These are phyloP conservation scores for Phytophthora cryptogea DNA, from an alignment of 352 stramenopile genomes.

Conservation along the genomic window DNA sequence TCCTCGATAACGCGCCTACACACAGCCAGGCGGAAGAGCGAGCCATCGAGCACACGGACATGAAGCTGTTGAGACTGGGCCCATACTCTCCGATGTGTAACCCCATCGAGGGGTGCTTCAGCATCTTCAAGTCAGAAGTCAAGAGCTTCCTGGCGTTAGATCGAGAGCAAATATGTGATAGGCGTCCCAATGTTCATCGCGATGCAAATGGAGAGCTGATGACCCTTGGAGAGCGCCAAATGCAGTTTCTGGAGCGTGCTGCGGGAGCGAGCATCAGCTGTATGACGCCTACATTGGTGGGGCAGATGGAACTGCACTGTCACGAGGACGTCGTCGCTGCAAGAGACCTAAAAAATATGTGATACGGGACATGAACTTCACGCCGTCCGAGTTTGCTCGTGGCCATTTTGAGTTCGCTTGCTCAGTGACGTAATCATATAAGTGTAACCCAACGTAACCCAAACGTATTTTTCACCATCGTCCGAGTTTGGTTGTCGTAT, in stretches of 20 bases:
- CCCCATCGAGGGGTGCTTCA: neutral
- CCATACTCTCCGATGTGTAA: neutral
- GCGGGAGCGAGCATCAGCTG: neutral
- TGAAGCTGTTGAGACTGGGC: neutral
- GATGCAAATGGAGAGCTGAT: too few species aligned
- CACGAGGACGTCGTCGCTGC: neutral
- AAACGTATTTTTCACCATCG: neutral
- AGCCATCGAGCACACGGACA: neutral
- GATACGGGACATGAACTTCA: neutral
- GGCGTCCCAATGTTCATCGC: neutral
- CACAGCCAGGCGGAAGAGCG: neutral
- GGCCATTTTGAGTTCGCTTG: neutral
- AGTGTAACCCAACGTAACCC: neutral
- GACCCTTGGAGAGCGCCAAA: conserved; percentile 1
- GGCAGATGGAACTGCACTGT: neutral
- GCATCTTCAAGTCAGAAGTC: neutral
- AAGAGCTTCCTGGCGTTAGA: neutral
- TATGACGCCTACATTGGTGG: neutral
- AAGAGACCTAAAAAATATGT: neutral
- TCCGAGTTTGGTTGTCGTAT: neutral
- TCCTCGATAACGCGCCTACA: conserved; percentile 3
- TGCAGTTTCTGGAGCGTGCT: neutral
- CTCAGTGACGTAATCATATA: neutral
- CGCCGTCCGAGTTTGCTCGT: neutral
- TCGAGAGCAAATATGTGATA: neutral